Base-by-base conservation (phyloP, 352 stramenopile genomes). In the Thalassiosira ordinaria region DNA sequence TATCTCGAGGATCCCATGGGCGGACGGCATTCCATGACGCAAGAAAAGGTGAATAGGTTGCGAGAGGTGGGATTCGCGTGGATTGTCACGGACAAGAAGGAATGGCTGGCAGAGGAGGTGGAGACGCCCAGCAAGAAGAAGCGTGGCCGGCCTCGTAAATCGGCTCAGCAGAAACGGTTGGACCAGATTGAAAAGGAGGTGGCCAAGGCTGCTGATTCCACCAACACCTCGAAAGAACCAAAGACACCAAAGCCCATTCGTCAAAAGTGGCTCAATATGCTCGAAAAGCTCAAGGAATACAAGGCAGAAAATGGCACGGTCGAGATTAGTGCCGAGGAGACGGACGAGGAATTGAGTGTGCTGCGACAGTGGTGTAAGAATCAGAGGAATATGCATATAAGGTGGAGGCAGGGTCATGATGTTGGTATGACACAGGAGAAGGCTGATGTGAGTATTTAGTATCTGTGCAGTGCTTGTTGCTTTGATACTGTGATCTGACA, bases 371-470 rank as follows among this genome's bases (percentile, higher is more conserved):
- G 74, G 74, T 46, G 63, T 29, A 68, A 69, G 31, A 31, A 18
- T 47, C 74, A 83, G 61, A 66, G 61, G 39, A 69, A 26, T 44
- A 59, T 64, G 13, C 55, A 83, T 64, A 22, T 41, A 22, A 55
- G 55, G 41, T 67, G 60, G 51, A 60, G 49, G 31, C 27, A 46
- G 31, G 69, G 47, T 31, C 47, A 49, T 44, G 41, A 66, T 26
- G 67, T 70, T 11, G 64, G 73, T 24, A 83, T 83, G 66, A 83
- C 56, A 26, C 44, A 65, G 31, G 67, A 83, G 60, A 77, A 83
- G 66, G 63, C 53, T 0, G 59, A 83, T 44, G 27, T 81, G 44
- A 57, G 61, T 70, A 33, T 39, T 26, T n/a, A n/a, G n/a, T n/a
- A n/a, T n/a, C n/a, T n/a, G n/a, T n/a, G n/a, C n/a, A n/a, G n/a